These are phyloP conservation scores for Exophiala lecanii-corni DNA, from an alignment of 2,329 filamentous ascomycete species.

Conservation along the genomic window DNA sequence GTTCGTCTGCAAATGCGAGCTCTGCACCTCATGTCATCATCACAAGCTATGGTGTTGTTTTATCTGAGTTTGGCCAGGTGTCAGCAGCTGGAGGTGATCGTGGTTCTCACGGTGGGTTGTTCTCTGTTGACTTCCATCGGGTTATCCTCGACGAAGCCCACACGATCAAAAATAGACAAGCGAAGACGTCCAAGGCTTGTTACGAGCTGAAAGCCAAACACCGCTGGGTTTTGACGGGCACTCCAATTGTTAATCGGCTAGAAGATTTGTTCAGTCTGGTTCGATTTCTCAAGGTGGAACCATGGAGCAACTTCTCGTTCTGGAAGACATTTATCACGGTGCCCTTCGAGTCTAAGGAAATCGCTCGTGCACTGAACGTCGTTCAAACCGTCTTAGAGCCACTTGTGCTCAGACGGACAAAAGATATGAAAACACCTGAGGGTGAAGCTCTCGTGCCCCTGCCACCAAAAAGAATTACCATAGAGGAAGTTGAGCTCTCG, in stretches of 20 bases:
- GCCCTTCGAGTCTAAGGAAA: conserved; percentile 93
- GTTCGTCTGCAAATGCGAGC: conserved; percentile 66
- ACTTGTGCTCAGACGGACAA: conserved; percentile 88
- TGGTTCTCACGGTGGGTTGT: conserved; percentile 66
- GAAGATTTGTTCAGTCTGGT: conserved; percentile 94
- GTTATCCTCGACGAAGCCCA: conserved; percentile 95
- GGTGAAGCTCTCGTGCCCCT: conserved; percentile 77
- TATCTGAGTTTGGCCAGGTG: conserved; percentile 83
- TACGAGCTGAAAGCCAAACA: conserved; percentile 83
- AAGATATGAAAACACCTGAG: conserved; percentile 94
- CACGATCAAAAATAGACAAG: conserved; percentile 82
- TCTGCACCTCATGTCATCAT: conserved; percentile 86
- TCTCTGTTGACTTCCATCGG: conserved; percentile 90
- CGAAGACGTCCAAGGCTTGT: conserved; percentile 92
- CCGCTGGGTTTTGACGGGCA: conserved; percentile 90
- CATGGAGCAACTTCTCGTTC: conserved; percentile 98
- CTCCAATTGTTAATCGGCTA: conserved; percentile 91
- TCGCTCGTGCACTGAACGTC: conserved; percentile 87
- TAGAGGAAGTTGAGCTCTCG: conserved; percentile 82
- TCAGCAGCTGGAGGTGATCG: conserved; percentile 62
- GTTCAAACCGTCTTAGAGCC: conserved; percentile 96
- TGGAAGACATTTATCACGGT: conserved; percentile 99
- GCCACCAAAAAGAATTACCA: conserved; percentile 74
- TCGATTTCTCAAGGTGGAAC: conserved; percentile 87
- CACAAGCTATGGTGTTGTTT: conserved; percentile 86